Percentiles rank a stretch among this genome's conserved stretches.
These are phyloP conservation scores for Aspergillus uvarum DNA, from an alignment of 2,329 filamentous ascomycete genomes.

Conservation along the genomic window DNA sequence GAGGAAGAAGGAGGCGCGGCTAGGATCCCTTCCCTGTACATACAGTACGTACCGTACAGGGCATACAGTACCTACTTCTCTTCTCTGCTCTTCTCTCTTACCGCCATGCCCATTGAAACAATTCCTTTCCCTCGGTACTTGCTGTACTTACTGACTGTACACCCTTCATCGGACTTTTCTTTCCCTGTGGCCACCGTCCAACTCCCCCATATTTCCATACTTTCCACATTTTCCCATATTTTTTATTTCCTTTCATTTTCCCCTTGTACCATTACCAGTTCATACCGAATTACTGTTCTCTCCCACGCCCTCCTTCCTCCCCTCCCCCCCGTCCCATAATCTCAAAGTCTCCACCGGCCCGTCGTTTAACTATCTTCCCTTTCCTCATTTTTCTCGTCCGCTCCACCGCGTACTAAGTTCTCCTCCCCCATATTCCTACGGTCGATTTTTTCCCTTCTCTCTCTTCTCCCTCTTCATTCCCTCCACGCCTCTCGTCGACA, in stretches of 20 bases:
- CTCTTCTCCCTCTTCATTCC: conserved; percentile 15
- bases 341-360: conserved; percentile 24
- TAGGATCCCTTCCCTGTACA: conserved; percentile 13
- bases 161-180: conserved; percentile 19
- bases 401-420: conserved; percentile 23
- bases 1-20: conserved; percentile 14
- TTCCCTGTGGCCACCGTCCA: conserved; percentile 22
- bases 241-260: conserved; percentile 14
- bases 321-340: conserved; percentile 22
- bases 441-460: conserved; percentile 19
- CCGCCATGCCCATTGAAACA: conserved; percentile 22
- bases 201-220: conserved; percentile 5
- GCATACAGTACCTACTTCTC: conserved; percentile 6
- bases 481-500: conserved; percentile 13
- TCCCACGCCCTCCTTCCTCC: conserved; percentile 20
- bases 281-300: conserved; percentile 16
- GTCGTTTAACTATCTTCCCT: conserved; percentile 23
- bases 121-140: conserved; percentile 27
- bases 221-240: neutral
- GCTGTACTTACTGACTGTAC: neutral
- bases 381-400: conserved; percentile 23
- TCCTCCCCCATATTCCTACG: conserved; percentile 25
- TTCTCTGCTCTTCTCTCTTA: conserved; percentile 9
- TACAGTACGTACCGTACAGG: too few species aligned
- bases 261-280: conserved; percentile 26